phyloP scores from a whole-genome alignment of 306 rosid species.

The Hylodesmum podocarpum region DNA sequence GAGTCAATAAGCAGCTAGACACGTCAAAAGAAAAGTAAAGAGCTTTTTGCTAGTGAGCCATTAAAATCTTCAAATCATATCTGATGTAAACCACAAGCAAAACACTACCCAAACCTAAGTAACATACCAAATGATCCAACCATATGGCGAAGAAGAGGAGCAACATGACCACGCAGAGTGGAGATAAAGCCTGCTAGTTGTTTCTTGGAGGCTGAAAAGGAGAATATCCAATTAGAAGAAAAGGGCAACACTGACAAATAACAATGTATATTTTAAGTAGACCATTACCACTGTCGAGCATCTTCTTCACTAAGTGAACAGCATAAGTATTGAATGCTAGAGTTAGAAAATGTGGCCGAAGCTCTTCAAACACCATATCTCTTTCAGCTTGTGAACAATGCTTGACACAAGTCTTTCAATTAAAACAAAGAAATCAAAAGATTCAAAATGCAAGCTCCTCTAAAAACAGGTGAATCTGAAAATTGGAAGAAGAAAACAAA shows the following conservation, averaged over 20 bases:
- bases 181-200: constrained; percentile 77
- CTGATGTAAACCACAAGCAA: background rate
- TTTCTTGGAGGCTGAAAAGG: constrained; percentile 76
- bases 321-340: constrained; percentile 77
- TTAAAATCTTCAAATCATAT: background rate
- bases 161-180: constrained; percentile 79
- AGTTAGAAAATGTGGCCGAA: constrained; percentile 73
- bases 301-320: constrained; percentile 89
- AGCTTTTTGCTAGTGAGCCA: background rate
- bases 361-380: constrained; percentile 84
- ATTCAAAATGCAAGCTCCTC: constrained; percentile 24
- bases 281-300: constrained; percentile 79
- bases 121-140: constrained; percentile 91
- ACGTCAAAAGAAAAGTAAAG: background rate
- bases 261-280: constrained; percentile 3
- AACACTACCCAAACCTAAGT: background rate
- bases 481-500: background rate
- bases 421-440: constrained; percentile 18
- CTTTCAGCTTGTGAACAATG: constrained; percentile 80
- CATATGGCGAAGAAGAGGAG: constrained; percentile 93
- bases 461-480: background rate
- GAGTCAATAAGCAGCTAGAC: background rate
- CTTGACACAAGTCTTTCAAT: constrained; percentile 77
- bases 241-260: background rate
- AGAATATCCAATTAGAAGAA: constrained; percentile 11